These are phyloP conservation scores for Silene coronaria DNA, from an alignment of 179 eudicot species.

Conservation along the genomic window DNA sequence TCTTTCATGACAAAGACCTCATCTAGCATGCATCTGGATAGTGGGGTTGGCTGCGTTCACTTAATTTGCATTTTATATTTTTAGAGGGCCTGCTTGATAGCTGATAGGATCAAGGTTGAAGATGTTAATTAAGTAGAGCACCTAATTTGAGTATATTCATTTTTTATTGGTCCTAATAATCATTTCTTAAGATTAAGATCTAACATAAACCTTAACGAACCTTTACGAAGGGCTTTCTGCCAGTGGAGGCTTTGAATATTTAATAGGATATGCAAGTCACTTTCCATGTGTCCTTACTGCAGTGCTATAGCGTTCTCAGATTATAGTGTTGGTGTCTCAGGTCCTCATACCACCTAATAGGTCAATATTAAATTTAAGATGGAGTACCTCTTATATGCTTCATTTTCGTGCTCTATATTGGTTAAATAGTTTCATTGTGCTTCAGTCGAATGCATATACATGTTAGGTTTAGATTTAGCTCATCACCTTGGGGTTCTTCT, in stretches of 20 bases:
- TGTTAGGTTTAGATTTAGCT: neutral
- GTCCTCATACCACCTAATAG: neutral
- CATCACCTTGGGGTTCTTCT: neutral
- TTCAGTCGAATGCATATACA: neutral
- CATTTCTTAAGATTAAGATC: neutral
- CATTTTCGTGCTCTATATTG: neutral
- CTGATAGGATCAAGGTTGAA: neutral
- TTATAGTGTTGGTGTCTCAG: neutral
- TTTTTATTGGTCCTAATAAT: neutral
- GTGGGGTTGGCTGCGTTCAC: neutral
- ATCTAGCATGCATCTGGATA: slow-evolving; percentile 1
- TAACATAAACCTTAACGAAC: neutral
- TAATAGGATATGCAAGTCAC: neutral
- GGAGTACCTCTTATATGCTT: neutral
- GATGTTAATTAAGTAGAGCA: slow-evolving; percentile 6
- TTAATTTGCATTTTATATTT: neutral
- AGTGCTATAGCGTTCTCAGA: neutral
- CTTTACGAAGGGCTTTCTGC: neutral
- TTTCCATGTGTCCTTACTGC: neutral
- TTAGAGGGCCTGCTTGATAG: slow-evolving; percentile 5
- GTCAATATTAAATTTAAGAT: neutral
- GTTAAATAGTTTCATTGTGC: neutral
- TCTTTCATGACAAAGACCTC: neutral
- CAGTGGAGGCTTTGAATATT: neutral
- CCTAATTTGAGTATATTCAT: neutral